These are phyloP conservation scores for Helminthosporium solani DNA, from an alignment of 2,329 filamentous ascomycete species.

Conservation along the genomic window DNA sequence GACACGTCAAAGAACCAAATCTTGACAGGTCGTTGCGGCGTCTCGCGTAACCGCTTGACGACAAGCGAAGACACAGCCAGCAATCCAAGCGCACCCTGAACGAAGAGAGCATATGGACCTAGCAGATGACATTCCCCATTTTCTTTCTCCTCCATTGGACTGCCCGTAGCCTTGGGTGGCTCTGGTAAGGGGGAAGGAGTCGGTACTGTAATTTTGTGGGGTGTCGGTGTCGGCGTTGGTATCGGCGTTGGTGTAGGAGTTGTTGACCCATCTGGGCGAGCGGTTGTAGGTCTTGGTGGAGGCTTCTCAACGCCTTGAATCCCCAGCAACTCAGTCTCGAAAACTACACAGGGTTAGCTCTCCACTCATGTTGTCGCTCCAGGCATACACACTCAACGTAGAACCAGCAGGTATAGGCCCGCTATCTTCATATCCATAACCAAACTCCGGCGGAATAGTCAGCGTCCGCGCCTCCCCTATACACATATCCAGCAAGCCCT, in stretches of 20 bases:
- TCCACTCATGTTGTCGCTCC: conserved; percentile 2
- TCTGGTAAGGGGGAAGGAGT: conserved; percentile 13
- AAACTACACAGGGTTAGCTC: conserved; percentile 57
- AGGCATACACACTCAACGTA: conserved; percentile 63
- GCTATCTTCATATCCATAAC: conserved; percentile 73
- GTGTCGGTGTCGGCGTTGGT: conserved; percentile 7
- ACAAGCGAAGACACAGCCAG: conserved; percentile 84
- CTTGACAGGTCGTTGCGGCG: conserved; percentile 87
- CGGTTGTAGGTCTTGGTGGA: conserved; percentile 16
- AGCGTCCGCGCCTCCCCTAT: conserved; percentile 87
- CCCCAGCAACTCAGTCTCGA: conserved; percentile 85
- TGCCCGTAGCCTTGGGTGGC: conserved; percentile 21
- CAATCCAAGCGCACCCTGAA: conserved; percentile 82
- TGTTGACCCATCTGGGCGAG: conserved; percentile 7
- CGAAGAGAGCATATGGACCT: conserved; percentile 84
- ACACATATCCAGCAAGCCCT: conserved; percentile 90
- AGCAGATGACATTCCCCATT: conserved; percentile 82
- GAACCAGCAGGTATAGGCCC: conserved; percentile 78
- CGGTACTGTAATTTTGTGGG: conserved; percentile 7
- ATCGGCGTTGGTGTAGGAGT: conserved; percentile 11
- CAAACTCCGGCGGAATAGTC: conserved; percentile 83
- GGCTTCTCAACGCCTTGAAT: conserved; percentile 60
- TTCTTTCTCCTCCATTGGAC: conserved; percentile 42
- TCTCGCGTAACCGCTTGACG: conserved; percentile 89
- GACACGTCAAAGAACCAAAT: conserved; percentile 98